Evolutionary conservation across 495 filamentous ascomycete species (phyloP), one percentile per base, ranked within the genome.

Genomic region (Lasiosphaeria hispida): DNA sequence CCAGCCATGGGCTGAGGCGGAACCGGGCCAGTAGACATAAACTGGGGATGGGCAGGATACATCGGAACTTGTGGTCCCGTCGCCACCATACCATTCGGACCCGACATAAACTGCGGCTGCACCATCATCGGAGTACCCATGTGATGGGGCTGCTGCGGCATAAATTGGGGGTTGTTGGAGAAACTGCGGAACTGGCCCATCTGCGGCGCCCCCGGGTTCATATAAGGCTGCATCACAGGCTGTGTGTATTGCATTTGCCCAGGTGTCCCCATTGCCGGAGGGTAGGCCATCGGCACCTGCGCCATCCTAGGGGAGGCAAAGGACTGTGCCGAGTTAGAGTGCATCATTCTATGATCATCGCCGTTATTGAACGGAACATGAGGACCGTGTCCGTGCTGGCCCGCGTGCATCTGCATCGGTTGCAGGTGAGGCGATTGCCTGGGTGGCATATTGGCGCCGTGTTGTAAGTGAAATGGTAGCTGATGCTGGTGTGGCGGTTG

Each of bases 311-410:
- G 91, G 7, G 92, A 96, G 4, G 86, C 87, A 62, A 76, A 84
- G 1, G 90, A 87, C 55, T 91, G 87, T 0, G 87, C 87, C 15
- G 87, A 85, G 34, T 87, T 90, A 1, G 86, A 87, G 39, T 89
- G 90, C 68, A 92, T 81, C 89, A 96, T 94, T 52, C 89, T 83
- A 67, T 94, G 91, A 55, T 90, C 89, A 58, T 95, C 90, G 60
- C 84, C 82, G 58, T 84, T 83, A 64, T 85, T 79, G 59, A 77
- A 91, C 41, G 85, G 78, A 9, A 77, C 76, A 34, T 77, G 79
- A 33, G 85, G 83, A 11, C 75, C 82, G 54, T 84, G 86, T 37
- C 78, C 80, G 60, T 83, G 85, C 62, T 88, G 87, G 49, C 69
- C 70, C 17, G 73, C 72, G 57, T 89, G 87, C 63, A 86, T 80